A percentile compares a stretch with the other conserved stretches of the same genome.
Conservation (phyloP, 2,329 filamentous ascomycete species). For the Ciborinia camelliae region DNA sequence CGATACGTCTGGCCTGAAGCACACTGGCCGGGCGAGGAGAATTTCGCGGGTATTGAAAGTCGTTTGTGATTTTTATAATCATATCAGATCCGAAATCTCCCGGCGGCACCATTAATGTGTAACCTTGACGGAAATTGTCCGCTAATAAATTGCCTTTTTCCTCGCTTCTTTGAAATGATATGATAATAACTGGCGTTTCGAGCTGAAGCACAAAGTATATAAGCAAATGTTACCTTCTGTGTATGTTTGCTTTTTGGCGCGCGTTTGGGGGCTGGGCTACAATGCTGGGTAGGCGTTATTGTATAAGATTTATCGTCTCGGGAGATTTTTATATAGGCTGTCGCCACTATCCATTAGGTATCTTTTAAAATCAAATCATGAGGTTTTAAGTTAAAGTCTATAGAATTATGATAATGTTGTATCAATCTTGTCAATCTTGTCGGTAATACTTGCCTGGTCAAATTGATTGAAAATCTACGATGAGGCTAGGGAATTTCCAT, state of each 20-base stretch:
- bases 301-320: not conserved
- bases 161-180: slow-evolving; percentile 7
- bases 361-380: not conserved
- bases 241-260: slow-evolving; percentile 8
- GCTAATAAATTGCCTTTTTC: not conserved
- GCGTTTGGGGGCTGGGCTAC: slow-evolving; percentile 3
- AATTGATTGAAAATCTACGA: not conserved
- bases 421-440: not conserved
- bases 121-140: slow-evolving; percentile 5
- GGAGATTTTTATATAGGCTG: not conserved
- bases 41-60: slow-evolving; percentile 70
- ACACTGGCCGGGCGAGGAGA: slow-evolving; percentile 74
- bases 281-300: not conserved
- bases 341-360: not conserved
- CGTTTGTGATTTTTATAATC: slow-evolving; percentile 55
- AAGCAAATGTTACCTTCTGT: not conserved
- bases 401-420: not conserved
- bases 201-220: slow-evolving; percentile 1
- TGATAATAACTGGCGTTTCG: slow-evolving; percentile 8
- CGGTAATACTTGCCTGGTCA: not conserved
- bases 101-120: slow-evolving; percentile 3
- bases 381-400: not conserved
- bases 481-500: not conserved
- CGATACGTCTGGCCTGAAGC: slow-evolving; percentile 87
- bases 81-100: slow-evolving; percentile 21